Percentiles rank a stretch among this genome's conserved stretches.
Conservation (phyloP, 805 yeast species). For the Sporopachydermia quercuum region DNA sequence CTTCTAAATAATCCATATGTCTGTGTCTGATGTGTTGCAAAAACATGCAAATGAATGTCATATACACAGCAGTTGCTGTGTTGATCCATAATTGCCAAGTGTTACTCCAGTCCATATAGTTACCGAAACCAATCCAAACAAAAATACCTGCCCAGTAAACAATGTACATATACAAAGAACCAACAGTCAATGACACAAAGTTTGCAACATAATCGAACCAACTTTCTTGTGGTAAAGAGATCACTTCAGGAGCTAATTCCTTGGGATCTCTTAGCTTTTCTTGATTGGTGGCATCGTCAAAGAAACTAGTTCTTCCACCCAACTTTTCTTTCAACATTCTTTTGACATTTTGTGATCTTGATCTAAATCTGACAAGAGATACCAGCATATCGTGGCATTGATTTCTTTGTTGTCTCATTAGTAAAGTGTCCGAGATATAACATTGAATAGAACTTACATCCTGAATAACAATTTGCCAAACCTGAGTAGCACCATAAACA, state of each 20-base stretch:
- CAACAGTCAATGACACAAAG: constrained; percentile 14
- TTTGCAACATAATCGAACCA: constrained; percentile 22
- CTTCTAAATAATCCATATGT: constrained; percentile 19
- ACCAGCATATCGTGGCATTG: constrained; percentile 16
- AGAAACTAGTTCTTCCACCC: background rate
- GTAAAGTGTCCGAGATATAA: constrained; percentile 25
- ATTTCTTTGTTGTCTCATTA: constrained; percentile 24
- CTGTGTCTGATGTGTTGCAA: constrained; percentile 25
- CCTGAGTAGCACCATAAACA: constrained; percentile 17
- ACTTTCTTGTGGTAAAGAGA: constrained; percentile 13
- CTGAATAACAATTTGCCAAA: constrained; percentile 28
- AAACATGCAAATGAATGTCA: constrained; percentile 22
- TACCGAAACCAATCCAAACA: constrained; percentile 25
- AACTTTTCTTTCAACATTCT: constrained; percentile 6
- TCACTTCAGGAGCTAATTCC: constrained; percentile 7
- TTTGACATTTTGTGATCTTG: constrained; percentile 16
- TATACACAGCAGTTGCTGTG: constrained; percentile 25
- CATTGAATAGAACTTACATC: constrained; percentile 26
- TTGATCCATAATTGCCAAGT: constrained; percentile 28
- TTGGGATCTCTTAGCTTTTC: background rate
- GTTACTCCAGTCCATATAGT: constrained; percentile 17
- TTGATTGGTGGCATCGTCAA: background rate
- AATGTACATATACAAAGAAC: constrained; percentile 19
- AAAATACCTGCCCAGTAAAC: constrained; percentile 25
- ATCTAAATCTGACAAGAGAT: constrained; percentile 16